Evolutionary conservation across 2,329 filamentous ascomycete genomes (phyloP), one percentile per base, ranked within the genome.

Genomic region (Fusarium nygamai): DNA sequence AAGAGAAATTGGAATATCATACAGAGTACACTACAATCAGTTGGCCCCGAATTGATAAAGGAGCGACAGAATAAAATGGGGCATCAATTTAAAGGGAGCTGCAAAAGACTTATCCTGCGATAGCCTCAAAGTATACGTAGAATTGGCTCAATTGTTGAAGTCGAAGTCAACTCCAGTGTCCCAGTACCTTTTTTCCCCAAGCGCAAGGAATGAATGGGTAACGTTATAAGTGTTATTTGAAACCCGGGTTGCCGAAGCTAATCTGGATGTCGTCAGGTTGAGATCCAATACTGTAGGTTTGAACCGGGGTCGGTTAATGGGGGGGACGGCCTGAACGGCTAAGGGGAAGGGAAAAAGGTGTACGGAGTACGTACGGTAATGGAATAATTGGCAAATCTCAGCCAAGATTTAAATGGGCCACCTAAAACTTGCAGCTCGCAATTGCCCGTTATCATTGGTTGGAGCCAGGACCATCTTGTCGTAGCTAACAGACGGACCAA

Each of bases 361-460:
- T 9, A 36, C 33, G 5, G 13, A 14, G 34, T 36, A 36, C 34
- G 8, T 36, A 36, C 17, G 34, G 9, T 36, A 36, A 63, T 50
- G 63, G 50, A 43, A 58, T 36, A 70, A 67, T 70, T 69, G 66
- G 53, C 67, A 62, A 65, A 66, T 66, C 60, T 41, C 39, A 59
- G 56, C 39, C 50, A 57, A 58, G 60, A 48, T 41, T 41, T 43
- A 56, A 57, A 36, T 58, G 72, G 71, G 29, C 31, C 50, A 41
- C 16, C 39, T 36, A 24, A 27, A 54, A 41, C 41, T 43, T 51
- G 38, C 14, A 14, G 41, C 39, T 12, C 27, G 8, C 43, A 74
- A 74, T 72, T 69, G 44, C 43, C 47, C n/a, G 8, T 33, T 27
- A 8, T 62, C 13, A 74, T 74, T 74, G 72, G 71, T 13, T 43